A percentile compares a stretch with the other conserved stretches of the same genome.
phyloP scores from a whole-genome alignment of 345 rosid genomes.

The Eucalyptus erythrocorys region DNA sequence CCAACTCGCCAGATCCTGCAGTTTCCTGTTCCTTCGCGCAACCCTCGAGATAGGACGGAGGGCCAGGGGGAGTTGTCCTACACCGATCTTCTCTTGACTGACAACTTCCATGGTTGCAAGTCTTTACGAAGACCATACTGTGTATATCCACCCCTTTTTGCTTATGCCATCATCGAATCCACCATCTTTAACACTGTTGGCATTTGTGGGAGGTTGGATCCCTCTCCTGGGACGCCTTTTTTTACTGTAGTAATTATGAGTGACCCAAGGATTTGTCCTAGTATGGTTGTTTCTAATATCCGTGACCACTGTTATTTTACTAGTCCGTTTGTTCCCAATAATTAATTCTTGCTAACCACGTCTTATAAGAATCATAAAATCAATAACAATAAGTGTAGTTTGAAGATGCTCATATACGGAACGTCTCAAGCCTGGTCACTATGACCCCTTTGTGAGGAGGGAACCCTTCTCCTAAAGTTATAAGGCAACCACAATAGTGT shows the following conservation, averaged over 20 bases:
- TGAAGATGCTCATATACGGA: neutral
- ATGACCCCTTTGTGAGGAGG: no score
- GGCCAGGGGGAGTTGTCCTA: no score
- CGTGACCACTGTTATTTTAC: neutral
- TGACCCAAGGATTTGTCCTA: neutral
- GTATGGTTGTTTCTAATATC: neutral
- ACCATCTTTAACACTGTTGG: neutral
- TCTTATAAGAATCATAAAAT: neutral
- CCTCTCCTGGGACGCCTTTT: neutral
- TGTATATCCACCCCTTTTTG: no score
- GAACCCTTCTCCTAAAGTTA: no score
- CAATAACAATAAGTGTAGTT: neutral
- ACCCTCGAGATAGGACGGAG: no score
- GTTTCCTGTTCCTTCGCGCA: no score
- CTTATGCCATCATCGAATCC: neutral
- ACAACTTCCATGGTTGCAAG: no score
- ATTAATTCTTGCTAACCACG: neutral
- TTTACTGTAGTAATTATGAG: neutral
- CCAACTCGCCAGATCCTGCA: no score
- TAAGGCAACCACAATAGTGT: no score
- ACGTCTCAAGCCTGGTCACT: neutral
- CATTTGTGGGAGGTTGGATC: neutral
- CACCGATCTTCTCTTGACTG: no score
- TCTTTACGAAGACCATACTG: no score
- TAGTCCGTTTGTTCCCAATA: neutral